phyloP scores from a whole-genome alignment of 2,329 filamentous ascomycete genomes.

The Mariannaea sp. region DNA sequence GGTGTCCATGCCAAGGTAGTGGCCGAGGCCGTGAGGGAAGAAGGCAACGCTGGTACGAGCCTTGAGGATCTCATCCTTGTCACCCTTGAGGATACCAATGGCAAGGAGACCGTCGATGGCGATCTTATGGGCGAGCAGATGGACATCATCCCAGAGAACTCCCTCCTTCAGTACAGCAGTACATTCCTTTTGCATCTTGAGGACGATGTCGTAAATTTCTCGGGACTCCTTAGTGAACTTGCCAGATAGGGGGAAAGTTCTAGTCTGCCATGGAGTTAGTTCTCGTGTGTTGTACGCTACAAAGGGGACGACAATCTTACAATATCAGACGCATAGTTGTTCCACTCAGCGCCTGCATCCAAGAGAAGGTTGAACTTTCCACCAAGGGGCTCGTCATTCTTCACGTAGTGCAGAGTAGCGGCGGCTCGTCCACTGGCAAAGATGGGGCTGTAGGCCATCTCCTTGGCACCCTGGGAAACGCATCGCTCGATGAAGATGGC shows the following conservation, averaged over 20 bases:
- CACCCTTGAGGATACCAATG: slow-evolving; percentile 74
- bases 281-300: not conserved
- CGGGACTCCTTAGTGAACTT: slow-evolving; percentile 71
- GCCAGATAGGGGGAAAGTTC: slow-evolving; percentile 82
- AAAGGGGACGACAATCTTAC: slow-evolving; percentile 43
- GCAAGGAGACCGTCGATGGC: slow-evolving; percentile 78
- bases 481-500: slow-evolving; percentile 79
- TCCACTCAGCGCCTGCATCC: slow-evolving; percentile 80
- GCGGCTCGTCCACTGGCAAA: slow-evolving; percentile 80
- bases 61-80: slow-evolving; percentile 74
- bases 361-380: slow-evolving; percentile 80
- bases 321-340: slow-evolving; percentile 73
- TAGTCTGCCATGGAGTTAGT: slow-evolving; percentile 59
- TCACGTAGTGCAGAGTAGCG: slow-evolving; percentile 85
- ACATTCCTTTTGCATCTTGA: slow-evolving; percentile 83
- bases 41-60: slow-evolving; percentile 85
- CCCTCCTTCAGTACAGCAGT: slow-evolving; percentile 75
- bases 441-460: slow-evolving; percentile 88
- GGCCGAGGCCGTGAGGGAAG: slow-evolving; percentile 88
- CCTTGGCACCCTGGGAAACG: slow-evolving; percentile 73
- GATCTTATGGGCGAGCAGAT: slow-evolving; percentile 77
- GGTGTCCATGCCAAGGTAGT: slow-evolving; percentile 91
- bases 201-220: slow-evolving; percentile 80
- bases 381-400: slow-evolving; percentile 71
- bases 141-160: slow-evolving; percentile 80